Conservation (phyloP, 495 filamentous ascomycete species). For the Aspergillus baeticus region DNA sequence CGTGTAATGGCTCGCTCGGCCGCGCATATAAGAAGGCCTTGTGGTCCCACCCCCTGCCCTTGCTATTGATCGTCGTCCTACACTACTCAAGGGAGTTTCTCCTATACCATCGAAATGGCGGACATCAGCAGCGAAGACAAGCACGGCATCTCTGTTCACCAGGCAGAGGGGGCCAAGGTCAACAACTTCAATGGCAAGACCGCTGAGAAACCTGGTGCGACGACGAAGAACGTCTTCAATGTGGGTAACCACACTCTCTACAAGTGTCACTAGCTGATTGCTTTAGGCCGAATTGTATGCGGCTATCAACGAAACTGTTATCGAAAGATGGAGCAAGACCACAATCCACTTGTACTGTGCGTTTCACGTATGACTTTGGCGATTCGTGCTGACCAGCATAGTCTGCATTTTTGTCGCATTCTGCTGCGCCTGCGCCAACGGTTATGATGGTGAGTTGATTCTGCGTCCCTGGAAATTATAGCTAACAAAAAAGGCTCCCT, state of each 20-base stretch:
- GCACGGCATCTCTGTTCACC: constrained; percentile 5
- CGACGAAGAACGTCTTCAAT: constrained; percentile 51
- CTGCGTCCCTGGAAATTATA: too few relatives aligned
- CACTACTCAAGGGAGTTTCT: background rate
- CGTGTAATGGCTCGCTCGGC: constrained; percentile 1
- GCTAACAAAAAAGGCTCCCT: constrained; percentile 42
- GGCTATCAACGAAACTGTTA: constrained; percentile 55
- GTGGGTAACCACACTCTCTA: too few relatives aligned
- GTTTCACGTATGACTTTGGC: constrained; percentile 6
- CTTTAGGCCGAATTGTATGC: constrained; percentile 56
- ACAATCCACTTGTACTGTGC: constrained; percentile 56
- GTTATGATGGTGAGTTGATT: constrained; percentile 47
- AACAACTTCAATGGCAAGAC: constrained; percentile 22
- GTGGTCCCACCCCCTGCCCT: background rate
- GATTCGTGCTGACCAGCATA: constrained; percentile 2
- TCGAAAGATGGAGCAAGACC: constrained; percentile 52
- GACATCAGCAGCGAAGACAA: constrained; percentile 2
- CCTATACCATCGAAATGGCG: background rate
- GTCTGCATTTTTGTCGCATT: constrained; percentile 35
- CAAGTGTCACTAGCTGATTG: too few relatives aligned
- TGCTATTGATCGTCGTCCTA: background rate
- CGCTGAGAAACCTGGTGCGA: constrained; percentile 35
- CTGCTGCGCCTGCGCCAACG: constrained; percentile 52
- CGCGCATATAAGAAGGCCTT: background rate
- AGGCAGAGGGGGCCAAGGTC: background rate